Percentiles rank a stretch among this genome's conserved stretches.
Evolutionary conservation across 1,139 yeast species (phyloP).

Genomic region (Arxiozyma telluris): DNA sequence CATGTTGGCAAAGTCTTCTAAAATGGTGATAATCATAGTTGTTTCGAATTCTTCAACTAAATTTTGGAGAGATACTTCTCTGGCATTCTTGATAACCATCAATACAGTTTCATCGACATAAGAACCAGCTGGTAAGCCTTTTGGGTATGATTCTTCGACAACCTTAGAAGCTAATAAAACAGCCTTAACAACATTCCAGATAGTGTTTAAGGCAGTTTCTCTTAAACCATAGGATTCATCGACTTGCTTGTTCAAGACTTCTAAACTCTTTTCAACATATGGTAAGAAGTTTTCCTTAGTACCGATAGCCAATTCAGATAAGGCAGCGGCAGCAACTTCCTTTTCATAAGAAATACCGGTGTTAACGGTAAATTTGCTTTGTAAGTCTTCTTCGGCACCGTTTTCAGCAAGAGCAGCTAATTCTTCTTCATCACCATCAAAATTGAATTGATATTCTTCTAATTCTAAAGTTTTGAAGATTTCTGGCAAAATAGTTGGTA

Average conservation of each 20-base stretch:
- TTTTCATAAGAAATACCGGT: conserved; percentile 94
- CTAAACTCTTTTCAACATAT: conserved; percentile 64
- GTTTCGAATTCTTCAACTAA: conserved; percentile 75
- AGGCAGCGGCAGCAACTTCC: conserved; percentile 92
- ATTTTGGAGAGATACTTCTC: conserved; percentile 54
- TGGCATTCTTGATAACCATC: conserved; percentile 54
- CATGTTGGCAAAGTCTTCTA: conserved; percentile 68
- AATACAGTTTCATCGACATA: conserved; percentile 52
- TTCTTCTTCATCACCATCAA: conserved; percentile 37
- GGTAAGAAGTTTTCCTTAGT: conserved; percentile 73
- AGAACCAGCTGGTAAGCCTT: conserved; percentile 61
- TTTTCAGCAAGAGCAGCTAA: conserved; percentile 30
- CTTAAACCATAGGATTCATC: conserved; percentile 87
- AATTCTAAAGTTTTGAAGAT: conserved; percentile 77
- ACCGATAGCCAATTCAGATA: conserved; percentile 81
- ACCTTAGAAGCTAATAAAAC: conserved; percentile 49
- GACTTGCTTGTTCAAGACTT: conserved; percentile 59
- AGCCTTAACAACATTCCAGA: conserved; percentile 77
- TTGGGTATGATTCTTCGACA: conserved; percentile 49
- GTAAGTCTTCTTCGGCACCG: conserved; percentile 44
- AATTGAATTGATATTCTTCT: conserved; percentile 54
- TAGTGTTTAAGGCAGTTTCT: conserved; percentile 71
- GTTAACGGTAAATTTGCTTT: conserved; percentile 71
- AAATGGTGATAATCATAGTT: conserved; percentile 68
- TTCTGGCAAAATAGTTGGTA: conserved; percentile 74